Conservation (phyloP, 129 eudicot species). For the Chrysanthemum makinoi region DNA sequence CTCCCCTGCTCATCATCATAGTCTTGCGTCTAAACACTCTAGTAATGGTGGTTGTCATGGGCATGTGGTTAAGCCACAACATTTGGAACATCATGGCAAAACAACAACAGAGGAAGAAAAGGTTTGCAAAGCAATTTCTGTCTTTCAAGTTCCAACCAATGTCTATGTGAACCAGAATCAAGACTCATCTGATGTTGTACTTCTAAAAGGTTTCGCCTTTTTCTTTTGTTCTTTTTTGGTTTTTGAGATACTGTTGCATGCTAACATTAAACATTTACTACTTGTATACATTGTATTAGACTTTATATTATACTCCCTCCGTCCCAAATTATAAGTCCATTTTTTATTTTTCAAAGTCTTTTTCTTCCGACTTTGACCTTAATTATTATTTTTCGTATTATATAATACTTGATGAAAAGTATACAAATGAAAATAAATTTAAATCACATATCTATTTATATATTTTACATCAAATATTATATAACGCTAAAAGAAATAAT, state of each 20-base stretch:
- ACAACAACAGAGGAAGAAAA: slow-evolving; percentile 47
- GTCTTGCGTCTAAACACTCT: slow-evolving; percentile 28
- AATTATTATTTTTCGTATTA: too few species aligned
- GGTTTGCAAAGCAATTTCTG: slow-evolving; percentile 36
- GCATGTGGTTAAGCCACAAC: slow-evolving; percentile 4
- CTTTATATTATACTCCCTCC: background rate
- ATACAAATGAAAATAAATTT: too few species aligned
- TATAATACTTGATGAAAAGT: too few species aligned
- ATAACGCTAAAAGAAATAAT: too few species aligned
- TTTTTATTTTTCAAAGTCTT: too few species aligned
- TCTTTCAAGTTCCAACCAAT: slow-evolving; percentile 26
- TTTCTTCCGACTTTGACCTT: too few species aligned
- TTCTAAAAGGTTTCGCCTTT: slow-evolving; percentile 56
- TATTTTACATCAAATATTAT: too few species aligned
- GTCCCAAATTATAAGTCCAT: too few species aligned
- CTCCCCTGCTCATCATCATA: slow-evolving; percentile 47
- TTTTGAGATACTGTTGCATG: slow-evolving; percentile 15
- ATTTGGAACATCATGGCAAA: slow-evolving; percentile 17
- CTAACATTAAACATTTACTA: background rate
- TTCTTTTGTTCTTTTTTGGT: background rate
- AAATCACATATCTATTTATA: too few species aligned
- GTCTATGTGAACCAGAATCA: slow-evolving; percentile 29
- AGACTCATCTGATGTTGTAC: slow-evolving; percentile 41
- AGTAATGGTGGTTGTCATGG: slow-evolving; percentile 7
- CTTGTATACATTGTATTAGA: background rate